phyloP scores from a whole-genome alignment of 164 flowering plant species.

The Vitis amurensis region DNA sequence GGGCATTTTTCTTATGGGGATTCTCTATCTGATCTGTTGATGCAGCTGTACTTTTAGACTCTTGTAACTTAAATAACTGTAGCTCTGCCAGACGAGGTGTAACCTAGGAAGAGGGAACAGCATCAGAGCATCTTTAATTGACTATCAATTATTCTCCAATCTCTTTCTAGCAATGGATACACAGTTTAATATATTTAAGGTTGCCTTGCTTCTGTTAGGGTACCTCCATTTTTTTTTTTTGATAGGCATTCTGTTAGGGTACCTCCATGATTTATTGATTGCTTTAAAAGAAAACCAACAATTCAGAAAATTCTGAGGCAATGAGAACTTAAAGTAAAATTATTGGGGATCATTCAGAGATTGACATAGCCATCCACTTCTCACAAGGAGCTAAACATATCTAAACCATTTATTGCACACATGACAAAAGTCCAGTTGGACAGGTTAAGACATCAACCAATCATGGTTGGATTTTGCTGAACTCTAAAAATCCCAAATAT shows the following conservation, averaged over 20 bases:
- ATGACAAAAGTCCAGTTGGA: background rate
- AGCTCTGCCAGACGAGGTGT: slow-evolving; percentile 85
- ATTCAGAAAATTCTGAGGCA: background rate
- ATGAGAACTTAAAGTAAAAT: background rate
- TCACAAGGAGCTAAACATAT: background rate
- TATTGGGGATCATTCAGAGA: background rate
- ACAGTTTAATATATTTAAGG: background rate
- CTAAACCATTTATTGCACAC: background rate
- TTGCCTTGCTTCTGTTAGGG: too few relatives aligned
- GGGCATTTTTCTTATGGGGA: slow-evolving; percentile 29
- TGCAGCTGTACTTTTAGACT: slow-evolving; percentile 34
- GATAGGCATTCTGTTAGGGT: too few relatives aligned
- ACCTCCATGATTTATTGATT: background rate
- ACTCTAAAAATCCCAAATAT: too few relatives aligned
- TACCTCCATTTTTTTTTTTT: too few relatives aligned
- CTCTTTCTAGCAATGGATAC: background rate
- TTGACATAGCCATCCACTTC: background rate
- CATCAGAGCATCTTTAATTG: background rate
- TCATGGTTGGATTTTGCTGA: too few relatives aligned
- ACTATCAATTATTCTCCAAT: background rate
- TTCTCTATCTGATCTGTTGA: slow-evolving; percentile 37
- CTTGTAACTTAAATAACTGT: slow-evolving; percentile 58
- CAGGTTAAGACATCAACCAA: too few relatives aligned
- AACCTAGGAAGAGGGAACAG: slow-evolving; percentile 42
- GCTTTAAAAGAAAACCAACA: background rate